Evolutionary conservation across 1,284 basidiomycete species (phyloP), one percentile per base, ranked within the genome.

Genomic region (Sparassis latifolia): DNA sequence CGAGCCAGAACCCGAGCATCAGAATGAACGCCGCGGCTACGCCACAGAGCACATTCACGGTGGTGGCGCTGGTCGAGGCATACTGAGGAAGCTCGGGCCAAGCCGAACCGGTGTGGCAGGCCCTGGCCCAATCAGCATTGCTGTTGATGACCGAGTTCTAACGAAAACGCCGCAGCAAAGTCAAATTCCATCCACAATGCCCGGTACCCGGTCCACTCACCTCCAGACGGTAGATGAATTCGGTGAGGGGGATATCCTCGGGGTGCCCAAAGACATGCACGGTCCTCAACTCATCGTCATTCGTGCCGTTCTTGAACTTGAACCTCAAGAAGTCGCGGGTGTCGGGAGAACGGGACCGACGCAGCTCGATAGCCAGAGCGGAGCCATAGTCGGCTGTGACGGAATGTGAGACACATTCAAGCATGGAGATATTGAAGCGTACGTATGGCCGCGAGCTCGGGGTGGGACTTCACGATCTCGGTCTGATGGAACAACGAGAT

Each of bases 221-320:
- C 74, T 87, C 79, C 52, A 86, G 75, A 52, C 82, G 80, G 71
- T 85, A 82, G 62, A 86, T 82, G 73, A 92, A 92, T 58, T 87
- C 82, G 5, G 81, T 82, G 56, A 92, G 75, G 39, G 87, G 79
- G 58, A 90, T 84, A 59, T 83, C 86, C 52, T 79, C 71, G 54
- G 76, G 72, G 71, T 85, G 81, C 51, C 79, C 80, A 64, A 86
- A 87, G 61, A 80, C 82, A 61, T 84, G 79, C 62, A 86, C 68
- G 53, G 79, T 77, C 20, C 20, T 20, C 60, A 77, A 64, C 71
- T 80, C 83, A 58, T 71, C 66, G 53, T 73, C 74, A 37, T 68
- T 60, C 33, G 89, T 86, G 41, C 90, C 90, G 68, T 94, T 94
- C 72, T 82, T 85, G 81, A 92, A 92, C 68, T 80, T 85, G 75